Conservation (phyloP, 2,329 filamentous ascomycete species). For the Teratosphaeria epicoccoides region DNA sequence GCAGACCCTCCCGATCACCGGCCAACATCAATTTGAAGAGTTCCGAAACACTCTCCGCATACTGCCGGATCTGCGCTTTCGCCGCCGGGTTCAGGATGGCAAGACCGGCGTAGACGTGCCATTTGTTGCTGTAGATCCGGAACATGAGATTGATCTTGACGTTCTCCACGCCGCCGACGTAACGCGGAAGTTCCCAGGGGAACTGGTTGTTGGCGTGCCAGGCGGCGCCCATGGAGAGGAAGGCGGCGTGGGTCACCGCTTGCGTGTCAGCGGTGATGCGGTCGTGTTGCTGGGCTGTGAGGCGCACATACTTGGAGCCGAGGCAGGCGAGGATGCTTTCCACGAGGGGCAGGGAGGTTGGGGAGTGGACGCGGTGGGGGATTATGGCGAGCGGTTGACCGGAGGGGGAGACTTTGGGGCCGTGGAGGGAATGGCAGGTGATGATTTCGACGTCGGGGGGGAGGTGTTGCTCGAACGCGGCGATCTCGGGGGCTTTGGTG, state of each 20-base stretch:
- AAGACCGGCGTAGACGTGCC: slow-evolving; percentile 97
- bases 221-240: slow-evolving; percentile 90
- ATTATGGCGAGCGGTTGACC: slow-evolving; percentile 91
- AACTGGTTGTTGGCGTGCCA: slow-evolving; percentile 95
- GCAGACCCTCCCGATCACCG: slow-evolving; percentile 65
- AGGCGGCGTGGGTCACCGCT: slow-evolving; percentile 93
- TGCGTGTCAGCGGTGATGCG: slow-evolving; percentile 97
- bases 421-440: slow-evolving; percentile 92
- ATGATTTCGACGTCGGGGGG: slow-evolving; percentile 85
- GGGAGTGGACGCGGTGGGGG: slow-evolving; percentile 68
- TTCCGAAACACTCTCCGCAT: slow-evolving; percentile 82
- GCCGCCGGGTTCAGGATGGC: slow-evolving; percentile 94
- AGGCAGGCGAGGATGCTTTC: slow-evolving; percentile 74
- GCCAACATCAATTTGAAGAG: slow-evolving; percentile 95
- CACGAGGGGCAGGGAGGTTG: slow-evolving; percentile 66
- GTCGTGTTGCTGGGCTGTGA: slow-evolving; percentile 81
- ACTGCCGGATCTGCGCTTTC: slow-evolving; percentile 85
- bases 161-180: slow-evolving; percentile 95
- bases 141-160: slow-evolving; percentile 98
- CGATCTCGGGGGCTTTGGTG: slow-evolving; percentile 93
- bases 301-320: slow-evolving; percentile 72
- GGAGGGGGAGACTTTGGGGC: slow-evolving; percentile 56
- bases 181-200: slow-evolving; percentile 92
- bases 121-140: slow-evolving; percentile 96
- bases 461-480: slow-evolving; percentile 80